Conservation (phyloP, 2,329 filamentous ascomycete genomes). For the Calonectria pauciramosa region DNA sequence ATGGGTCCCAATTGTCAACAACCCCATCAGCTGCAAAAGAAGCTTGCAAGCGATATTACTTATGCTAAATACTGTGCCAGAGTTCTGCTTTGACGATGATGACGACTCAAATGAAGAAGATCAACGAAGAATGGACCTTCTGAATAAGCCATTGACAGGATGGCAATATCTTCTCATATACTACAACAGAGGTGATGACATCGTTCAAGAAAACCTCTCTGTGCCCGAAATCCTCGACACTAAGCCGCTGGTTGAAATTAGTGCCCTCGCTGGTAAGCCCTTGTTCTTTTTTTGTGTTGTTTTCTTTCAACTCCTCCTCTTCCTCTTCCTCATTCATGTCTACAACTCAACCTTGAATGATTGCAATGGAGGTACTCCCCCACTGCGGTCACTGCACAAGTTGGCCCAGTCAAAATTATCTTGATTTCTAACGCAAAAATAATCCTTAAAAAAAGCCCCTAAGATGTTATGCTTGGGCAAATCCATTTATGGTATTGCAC, state of each 20-base stretch:
- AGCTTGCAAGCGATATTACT: background rate
- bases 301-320: background rate
- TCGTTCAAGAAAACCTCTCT: background rate
- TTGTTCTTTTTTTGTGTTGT: background rate
- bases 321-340: background rate
- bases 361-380: no score
- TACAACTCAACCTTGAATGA: no score
- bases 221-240: constrained; percentile 11
- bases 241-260: background rate
- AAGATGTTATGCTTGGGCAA: no score
- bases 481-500: no score
- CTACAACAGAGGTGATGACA: background rate
- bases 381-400: no score
- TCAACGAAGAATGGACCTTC: background rate
- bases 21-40: background rate
- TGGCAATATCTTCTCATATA: constrained; percentile 4
- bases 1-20: background rate
- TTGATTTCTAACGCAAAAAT: no score
- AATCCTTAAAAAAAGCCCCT: no score
- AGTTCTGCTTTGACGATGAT: background rate
- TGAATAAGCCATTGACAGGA: constrained; percentile 1
- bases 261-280: constrained; percentile 12
- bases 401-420: no score
- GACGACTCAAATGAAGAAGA: background rate
- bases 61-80: background rate